These are phyloP conservation scores for Garcia nutans DNA, from an alignment of 345 rosid species.

Conservation along the genomic window DNA sequence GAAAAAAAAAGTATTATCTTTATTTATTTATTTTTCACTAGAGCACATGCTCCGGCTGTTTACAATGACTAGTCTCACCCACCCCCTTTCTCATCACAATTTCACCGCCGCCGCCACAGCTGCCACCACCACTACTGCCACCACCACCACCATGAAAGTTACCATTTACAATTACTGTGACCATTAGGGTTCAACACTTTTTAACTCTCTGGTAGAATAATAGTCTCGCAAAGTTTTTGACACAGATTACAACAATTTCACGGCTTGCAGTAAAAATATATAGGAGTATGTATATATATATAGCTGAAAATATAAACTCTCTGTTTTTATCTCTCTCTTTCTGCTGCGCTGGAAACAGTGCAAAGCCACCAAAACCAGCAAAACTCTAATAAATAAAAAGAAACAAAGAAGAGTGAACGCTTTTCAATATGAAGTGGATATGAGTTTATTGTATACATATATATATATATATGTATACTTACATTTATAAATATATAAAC, in stretches of 20 bases:
- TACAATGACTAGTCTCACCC: not conserved
- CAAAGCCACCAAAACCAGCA: conserved; percentile 11
- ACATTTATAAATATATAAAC: conserved; percentile 15
- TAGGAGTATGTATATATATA: too few relatives aligned
- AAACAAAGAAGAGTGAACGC: not conserved
- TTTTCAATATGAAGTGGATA: not conserved
- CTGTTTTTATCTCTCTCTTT: not conserved
- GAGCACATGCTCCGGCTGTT: conserved; percentile 9
- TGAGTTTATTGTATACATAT: too few relatives aligned
- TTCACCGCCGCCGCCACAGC: too few relatives aligned
- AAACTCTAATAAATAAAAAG: not conserved
- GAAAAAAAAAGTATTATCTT: too few relatives aligned
- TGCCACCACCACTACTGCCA: too few relatives aligned
- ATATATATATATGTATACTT: not conserved
- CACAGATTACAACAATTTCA: not conserved
- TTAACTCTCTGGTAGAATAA: too few relatives aligned
- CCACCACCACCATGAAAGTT: not conserved
- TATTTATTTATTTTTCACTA: too few relatives aligned
- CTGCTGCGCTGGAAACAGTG: conserved; percentile 3
- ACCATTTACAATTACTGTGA: not conserved
- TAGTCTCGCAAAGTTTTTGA: too few relatives aligned
- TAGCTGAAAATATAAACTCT: not conserved
- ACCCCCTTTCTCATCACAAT: not conserved
- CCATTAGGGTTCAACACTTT: not conserved
- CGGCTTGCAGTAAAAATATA: not conserved